phyloP scores from a whole-genome alignment of 768 basidiomycete species.

The Lentinula raphanica region DNA sequence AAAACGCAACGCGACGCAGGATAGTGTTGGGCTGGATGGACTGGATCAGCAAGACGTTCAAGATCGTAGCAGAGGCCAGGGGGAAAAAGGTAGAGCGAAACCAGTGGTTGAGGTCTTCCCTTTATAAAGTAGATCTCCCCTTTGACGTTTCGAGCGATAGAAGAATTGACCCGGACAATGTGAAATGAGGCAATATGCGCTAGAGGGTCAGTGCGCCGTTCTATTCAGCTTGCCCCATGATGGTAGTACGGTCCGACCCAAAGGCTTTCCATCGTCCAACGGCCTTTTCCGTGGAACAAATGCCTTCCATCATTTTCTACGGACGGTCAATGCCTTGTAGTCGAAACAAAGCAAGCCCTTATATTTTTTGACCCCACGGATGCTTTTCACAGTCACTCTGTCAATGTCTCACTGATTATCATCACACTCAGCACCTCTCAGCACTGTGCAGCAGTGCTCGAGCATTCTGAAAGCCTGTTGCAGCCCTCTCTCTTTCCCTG shows the following conservation, averaged over 20 bases:
- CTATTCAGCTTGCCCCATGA: not conserved
- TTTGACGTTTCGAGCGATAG: not conserved
- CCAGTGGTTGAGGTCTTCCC: not conserved
- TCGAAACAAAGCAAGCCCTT: not conserved
- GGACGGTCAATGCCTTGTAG: not conserved
- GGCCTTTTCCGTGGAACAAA: not conserved
- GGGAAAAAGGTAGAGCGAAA: not conserved
- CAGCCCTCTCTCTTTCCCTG: too few relatives aligned
- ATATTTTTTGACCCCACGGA: not conserved
- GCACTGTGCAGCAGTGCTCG: too few relatives aligned
- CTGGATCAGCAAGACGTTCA: too few relatives aligned
- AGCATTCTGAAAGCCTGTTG: too few relatives aligned
- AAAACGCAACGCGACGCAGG: not conserved
- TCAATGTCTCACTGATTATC: not conserved
- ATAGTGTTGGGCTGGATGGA: not conserved
- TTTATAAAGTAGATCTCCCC: not conserved
- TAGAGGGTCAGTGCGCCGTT: not conserved
- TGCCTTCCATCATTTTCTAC: not conserved
- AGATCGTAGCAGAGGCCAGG: not conserved
- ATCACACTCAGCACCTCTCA: too few relatives aligned
- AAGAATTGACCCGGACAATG: not conserved
- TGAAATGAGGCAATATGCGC: slow-evolving; percentile 5
- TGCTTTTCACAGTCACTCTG: not conserved
- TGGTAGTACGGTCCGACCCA: not conserved
- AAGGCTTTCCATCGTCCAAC: not conserved